Evolutionary conservation across 805 yeast species (phyloP), one percentile per base, ranked within the genome.

Genomic region (Hyphopichia homilentoma): DNA sequence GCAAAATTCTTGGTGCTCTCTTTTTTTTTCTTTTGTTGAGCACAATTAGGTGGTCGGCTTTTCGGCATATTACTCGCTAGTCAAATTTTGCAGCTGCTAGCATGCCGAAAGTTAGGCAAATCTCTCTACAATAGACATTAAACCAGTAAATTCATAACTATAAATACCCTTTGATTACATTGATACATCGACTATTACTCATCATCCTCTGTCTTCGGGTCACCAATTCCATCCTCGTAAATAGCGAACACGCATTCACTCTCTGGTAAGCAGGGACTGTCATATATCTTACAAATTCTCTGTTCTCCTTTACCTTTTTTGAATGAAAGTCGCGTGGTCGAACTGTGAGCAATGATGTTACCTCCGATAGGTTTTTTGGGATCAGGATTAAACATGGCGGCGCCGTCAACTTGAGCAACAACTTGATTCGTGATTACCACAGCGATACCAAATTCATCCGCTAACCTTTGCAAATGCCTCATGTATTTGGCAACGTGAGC

Each of bases 331-430:
- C 98, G 75, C 2, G 98, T 93, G 5, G 97, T 90, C 2, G 97
- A 88, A 13, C 95, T 81, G 58, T 93, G 98, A 1, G 97, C 98
- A 57, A 93, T 82, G 47, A 93, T 93, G 53, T 93, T 90, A 48
- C 98, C 98, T 40, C 98, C 98, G 45, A 93, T 90, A 12, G 98
- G 98, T 58, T 93, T 93, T 59, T 93, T 93, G 11, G 97, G 97
- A 58, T 93, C 98, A 1, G 96, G 95, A 47, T 89, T 88, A 57
- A 80, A 89, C 66, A 78, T 65, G 17, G 77, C 71, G 50, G 94
- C 94, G 1, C 90, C 93, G 52, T 93, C 98, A 13, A 93, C 98
- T 59, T 89, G 97, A 4, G 97, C 97, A 5, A 87, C 96, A 15
- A 93, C 98, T 60, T 93, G 98, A 61, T 93, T 93, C 25, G 72